phyloP scores from a whole-genome alignment of 164 flowering plant species.

The Umbellularia californica region DNA sequence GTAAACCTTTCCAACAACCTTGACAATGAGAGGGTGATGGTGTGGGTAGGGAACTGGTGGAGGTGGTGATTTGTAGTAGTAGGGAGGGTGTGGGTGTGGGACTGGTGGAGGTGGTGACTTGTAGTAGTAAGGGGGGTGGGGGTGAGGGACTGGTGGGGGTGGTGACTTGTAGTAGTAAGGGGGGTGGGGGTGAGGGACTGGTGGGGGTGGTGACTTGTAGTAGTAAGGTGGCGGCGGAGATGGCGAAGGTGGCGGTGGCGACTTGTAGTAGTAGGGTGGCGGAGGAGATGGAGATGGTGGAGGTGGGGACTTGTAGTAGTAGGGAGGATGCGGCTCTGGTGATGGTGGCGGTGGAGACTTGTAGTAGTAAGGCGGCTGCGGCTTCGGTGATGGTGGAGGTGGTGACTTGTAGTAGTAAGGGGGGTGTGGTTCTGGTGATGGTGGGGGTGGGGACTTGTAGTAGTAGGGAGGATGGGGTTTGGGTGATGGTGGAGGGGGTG shows the following conservation, averaged over 20 bases:
- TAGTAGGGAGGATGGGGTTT: constrained; percentile 24
- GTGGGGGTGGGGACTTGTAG: constrained; percentile 37
- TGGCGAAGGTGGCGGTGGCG: neutral
- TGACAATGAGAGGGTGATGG: constrained; percentile 32
- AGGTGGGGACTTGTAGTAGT: constrained; percentile 11
- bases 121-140: constrained; percentile 11
- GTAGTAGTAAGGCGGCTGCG: constrained; percentile 6
- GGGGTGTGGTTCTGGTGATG: constrained; percentile 25
- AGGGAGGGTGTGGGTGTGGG: constrained; percentile 6
- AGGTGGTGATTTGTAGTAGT: constrained; percentile 11
- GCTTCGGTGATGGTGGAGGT: constrained; percentile 19
- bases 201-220: constrained; percentile 8
- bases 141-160: constrained; percentile 1
- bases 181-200: neutral
- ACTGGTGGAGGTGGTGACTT: constrained; percentile 14
- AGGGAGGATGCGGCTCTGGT: neutral
- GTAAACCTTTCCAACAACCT: constrained; percentile 72
- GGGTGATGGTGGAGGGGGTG: constrained; percentile 22
- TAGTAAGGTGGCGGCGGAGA: neutral
- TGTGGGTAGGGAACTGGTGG: constrained; percentile 15
- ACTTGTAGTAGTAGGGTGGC: constrained; percentile 10
- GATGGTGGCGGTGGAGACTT: constrained; percentile 9
- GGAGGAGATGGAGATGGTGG: neutral
- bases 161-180: constrained; percentile 1
- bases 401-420: constrained; percentile 35